Percentiles rank a stretch among this genome's conserved stretches.
These are phyloP conservation scores for Phytophthora sojae DNA, from an alignment of 352 stramenopile genomes.

Conservation along the genomic window DNA sequence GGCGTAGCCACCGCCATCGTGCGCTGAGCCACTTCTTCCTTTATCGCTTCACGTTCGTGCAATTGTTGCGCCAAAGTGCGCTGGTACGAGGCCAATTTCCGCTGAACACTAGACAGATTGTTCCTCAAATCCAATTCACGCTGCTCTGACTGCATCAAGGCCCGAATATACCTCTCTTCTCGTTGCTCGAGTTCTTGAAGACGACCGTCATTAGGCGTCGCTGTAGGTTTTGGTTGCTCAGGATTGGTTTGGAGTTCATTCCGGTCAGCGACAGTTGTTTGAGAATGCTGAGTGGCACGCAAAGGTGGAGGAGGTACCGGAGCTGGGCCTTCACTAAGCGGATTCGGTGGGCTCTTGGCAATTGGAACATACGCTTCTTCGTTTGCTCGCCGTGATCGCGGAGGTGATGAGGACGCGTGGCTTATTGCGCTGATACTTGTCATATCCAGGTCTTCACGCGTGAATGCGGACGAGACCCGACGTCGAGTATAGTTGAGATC, in stretches of 20 bases:
- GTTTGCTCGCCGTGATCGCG: not conserved
- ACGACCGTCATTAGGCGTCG: constrained; percentile 23
- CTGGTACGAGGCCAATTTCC: constrained; percentile 57
- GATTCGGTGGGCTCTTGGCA: constrained; percentile 11
- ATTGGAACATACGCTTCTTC: constrained; percentile 24
- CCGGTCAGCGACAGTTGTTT: not conserved
- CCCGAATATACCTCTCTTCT: constrained; percentile 79
- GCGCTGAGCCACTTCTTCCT: constrained; percentile 56
- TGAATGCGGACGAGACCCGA: constrained; percentile 33
- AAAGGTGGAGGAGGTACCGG: not conserved
- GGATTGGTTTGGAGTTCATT: not conserved
- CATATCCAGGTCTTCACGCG: constrained; percentile 36
- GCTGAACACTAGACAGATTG: constrained; percentile 50
- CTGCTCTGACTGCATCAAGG: constrained; percentile 82
- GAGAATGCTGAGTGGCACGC: constrained; percentile 4
- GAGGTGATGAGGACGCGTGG: constrained; percentile 21
- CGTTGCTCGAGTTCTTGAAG: constrained; percentile 68
- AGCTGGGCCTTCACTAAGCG: not conserved
- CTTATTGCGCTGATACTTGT: constrained; percentile 39
- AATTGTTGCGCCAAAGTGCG: constrained; percentile 48
- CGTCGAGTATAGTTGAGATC: constrained; percentile 30
- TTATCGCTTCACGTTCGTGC: constrained; percentile 59
- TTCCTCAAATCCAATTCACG: constrained; percentile 74
- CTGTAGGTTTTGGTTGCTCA: constrained; percentile 1
- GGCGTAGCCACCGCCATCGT: constrained; percentile 53